phyloP scores from a whole-genome alignment of 352 stramenopile species.

The Phytophthora fragariaefolia region DNA sequence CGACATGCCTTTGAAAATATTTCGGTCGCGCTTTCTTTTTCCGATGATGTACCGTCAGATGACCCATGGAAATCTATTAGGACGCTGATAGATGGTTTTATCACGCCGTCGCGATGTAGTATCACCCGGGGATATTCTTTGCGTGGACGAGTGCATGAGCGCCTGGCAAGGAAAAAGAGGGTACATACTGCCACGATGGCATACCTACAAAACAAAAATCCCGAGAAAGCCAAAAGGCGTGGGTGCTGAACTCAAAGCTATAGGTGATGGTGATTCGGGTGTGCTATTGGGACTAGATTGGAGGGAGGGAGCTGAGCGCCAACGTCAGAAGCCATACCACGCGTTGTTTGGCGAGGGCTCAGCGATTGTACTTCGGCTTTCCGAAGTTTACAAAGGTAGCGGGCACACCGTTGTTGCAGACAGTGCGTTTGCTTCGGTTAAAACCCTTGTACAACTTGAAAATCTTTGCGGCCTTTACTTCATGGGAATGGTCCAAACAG shows the following conservation, averaged over 20 bases:
- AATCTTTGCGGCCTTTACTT: neutral
- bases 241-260: conserved; percentile 1
- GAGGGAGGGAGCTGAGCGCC: neutral
- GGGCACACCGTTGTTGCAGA: neutral
- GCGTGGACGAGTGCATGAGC: conserved; percentile 8
- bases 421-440: conserved; percentile 4
- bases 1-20: conserved; percentile 8
- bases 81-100: conserved; percentile 1
- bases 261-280: conserved; percentile 5
- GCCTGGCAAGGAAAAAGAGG: conserved; percentile 1
- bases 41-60: conserved; percentile 1
- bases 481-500: neutral
- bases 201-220: conserved; percentile 11
- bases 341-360: neutral
- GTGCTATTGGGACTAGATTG: too few relatives aligned
- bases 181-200: conserved; percentile 7
- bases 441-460: neutral
- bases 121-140: conserved; percentile 6
- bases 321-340: neutral
- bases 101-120: neutral
- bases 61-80: conserved; percentile 8
- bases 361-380: neutral
- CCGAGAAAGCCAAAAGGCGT: neutral
- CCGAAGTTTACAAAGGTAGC: too few relatives aligned
- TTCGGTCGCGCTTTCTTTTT: neutral